Percentiles rank a stretch among this genome's conserved stretches.
phyloP scores from a whole-genome alignment of 495 filamentous ascomycete genomes.

The Penicilliopsis zonata region DNA sequence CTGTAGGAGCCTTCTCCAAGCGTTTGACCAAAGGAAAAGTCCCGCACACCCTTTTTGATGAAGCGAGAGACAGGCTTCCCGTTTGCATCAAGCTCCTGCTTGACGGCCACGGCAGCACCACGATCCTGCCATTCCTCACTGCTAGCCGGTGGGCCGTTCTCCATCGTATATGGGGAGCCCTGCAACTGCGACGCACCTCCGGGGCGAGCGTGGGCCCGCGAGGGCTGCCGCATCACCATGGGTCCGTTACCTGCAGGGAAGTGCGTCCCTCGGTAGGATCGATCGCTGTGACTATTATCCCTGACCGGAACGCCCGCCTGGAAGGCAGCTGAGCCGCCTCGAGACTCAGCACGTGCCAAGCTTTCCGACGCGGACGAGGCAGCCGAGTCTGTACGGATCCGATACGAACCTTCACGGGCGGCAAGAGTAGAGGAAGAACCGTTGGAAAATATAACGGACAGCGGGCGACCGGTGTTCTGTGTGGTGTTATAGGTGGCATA shows the following conservation, averaged over 20 bases:
- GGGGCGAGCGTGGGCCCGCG: slow-evolving; percentile 28
- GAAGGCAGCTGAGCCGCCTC: slow-evolving; percentile 47
- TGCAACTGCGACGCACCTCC: slow-evolving; percentile 44
- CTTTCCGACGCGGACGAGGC: slow-evolving; percentile 46
- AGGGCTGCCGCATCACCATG: slow-evolving; percentile 36
- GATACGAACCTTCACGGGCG: slow-evolving; percentile 40
- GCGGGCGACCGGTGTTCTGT: slow-evolving; percentile 34
- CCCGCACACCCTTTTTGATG: slow-evolving; percentile 93
- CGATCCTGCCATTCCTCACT: slow-evolving; percentile 94
- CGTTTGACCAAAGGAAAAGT: slow-evolving; percentile 88
- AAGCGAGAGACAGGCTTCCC: slow-evolving; percentile 70
- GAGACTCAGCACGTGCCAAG: slow-evolving; percentile 45
- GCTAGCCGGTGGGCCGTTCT: slow-evolving; percentile 53
- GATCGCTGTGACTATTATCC: slow-evolving; percentile 60
- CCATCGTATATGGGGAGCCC: slow-evolving; percentile 44
- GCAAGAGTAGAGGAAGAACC: slow-evolving; percentile 21
- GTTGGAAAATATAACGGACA: slow-evolving; percentile 44
- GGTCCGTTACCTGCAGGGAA: slow-evolving; percentile 42
- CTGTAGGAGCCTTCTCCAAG: slow-evolving; percentile 97
- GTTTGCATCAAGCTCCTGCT: slow-evolving; percentile 69
- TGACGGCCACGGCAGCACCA: slow-evolving; percentile 69
- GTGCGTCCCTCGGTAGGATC: slow-evolving; percentile 49
- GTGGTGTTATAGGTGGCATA: slow-evolving; percentile 22
- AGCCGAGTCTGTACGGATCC: slow-evolving; percentile 51
- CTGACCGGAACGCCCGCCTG: slow-evolving; percentile 53